phyloP scores from a whole-genome alignment of 257 asterid genomes.

The Avicennia marina region DNA sequence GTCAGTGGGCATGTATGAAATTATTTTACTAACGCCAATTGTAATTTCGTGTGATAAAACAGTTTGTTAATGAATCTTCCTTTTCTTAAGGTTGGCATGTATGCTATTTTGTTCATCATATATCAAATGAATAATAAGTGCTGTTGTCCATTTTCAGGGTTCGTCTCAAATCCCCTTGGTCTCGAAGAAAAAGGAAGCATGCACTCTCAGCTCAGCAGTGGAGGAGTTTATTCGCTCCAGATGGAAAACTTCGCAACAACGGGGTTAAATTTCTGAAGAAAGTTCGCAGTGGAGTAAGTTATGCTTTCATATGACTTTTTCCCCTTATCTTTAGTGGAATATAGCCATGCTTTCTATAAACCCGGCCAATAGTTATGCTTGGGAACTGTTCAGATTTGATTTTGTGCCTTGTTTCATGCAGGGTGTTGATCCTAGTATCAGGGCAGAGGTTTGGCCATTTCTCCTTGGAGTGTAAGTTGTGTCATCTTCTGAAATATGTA shows the following conservation, averaged over 20 bases:
- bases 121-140: conserved; percentile 16
- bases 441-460: conserved; percentile 94
- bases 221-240: conserved; percentile 70
- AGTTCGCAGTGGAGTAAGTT: conserved; percentile 94
- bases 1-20: too few relatives aligned
- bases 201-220: conserved; percentile 74
- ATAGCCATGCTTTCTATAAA: not conserved
- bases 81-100: not conserved
- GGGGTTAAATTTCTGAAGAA: conserved; percentile 84
- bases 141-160: conserved; percentile 44
- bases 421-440: conserved; percentile 90
- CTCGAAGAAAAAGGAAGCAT: conserved; percentile 79
- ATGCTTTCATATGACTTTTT: conserved; percentile 5
- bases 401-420: conserved; percentile 25
- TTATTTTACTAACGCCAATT: not conserved
- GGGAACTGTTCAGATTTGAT: conserved; percentile 6
- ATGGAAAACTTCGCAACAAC: conserved; percentile 74
- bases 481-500: conserved; percentile 14
- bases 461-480: conserved; percentile 92
- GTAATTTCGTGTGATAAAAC: conserved; percentile 3
- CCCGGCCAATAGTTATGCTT: not conserved
- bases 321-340: not conserved
- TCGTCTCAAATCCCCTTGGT: conserved; percentile 92
- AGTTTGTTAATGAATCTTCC: too few relatives aligned
- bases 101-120: conserved; percentile 15